phyloP scores from a whole-genome alignment of 176 grass and related monocot genomes.

The Avena eriantha region DNA sequence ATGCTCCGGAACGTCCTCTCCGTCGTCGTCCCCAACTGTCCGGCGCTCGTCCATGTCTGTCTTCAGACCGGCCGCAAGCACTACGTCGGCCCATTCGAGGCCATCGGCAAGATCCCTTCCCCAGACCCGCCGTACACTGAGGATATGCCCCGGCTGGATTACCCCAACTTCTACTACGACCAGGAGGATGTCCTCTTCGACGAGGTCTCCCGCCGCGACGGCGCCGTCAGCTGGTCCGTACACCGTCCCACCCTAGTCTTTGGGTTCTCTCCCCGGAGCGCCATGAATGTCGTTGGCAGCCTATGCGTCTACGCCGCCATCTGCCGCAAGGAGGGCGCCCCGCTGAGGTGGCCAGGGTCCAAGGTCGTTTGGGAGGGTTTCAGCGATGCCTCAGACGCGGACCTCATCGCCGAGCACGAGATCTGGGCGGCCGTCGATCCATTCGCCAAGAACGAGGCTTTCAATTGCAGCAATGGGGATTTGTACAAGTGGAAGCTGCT shows the following conservation, averaged over 20 bases:
- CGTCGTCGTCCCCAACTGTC: conserved; percentile 55
- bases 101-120: neutral
- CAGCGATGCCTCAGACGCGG: conserved; percentile 73
- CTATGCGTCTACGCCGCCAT: conserved; percentile 87
- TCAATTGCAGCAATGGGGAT: conserved; percentile 90
- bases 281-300: conserved; percentile 74
- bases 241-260: conserved; percentile 70
- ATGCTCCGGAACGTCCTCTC: conserved; percentile 76
- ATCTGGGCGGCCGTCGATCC: conserved; percentile 89
- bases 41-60: conserved; percentile 67
- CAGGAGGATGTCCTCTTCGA: conserved; percentile 62
- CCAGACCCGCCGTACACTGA: conserved; percentile 64
- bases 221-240: conserved; percentile 66
- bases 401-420: conserved; percentile 87
- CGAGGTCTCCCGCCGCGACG: conserved; percentile 46
- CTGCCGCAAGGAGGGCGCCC: conserved; percentile 66
- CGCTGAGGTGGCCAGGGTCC: conserved; percentile 63
- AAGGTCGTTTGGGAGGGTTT: conserved; percentile 65
- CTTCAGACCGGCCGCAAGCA: conserved; percentile 78
- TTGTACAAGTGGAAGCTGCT: conserved; percentile 88
- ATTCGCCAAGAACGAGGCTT: conserved; percentile 77
- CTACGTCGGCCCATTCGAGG: conserved; percentile 62
- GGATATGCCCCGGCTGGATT: conserved; percentile 54
- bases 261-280: conserved; percentile 75
- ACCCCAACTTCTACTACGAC: conserved; percentile 71